Conservation (phyloP, 345 rosid genomes). For the Arabidopsis suecica region DNA sequence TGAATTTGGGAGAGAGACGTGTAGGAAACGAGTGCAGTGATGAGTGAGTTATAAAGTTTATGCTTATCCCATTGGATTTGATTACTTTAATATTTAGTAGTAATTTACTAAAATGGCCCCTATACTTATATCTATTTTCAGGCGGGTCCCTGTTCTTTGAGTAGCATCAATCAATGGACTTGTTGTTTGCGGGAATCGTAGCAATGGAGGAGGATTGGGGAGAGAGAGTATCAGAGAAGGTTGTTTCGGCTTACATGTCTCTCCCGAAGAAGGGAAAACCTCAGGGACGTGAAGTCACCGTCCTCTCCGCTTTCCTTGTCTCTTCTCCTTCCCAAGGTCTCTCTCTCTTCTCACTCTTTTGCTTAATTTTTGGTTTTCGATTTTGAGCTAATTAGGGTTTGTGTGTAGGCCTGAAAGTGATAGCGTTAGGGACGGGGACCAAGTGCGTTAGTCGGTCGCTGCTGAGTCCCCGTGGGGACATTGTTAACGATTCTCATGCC, state of each 20-base stretch:
- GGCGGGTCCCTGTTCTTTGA: background rate
- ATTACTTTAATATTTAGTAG: background rate
- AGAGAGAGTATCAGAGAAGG: conserved; percentile 63
- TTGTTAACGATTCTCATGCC: conserved; percentile 91
- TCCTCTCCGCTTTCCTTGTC: conserved; percentile 76
- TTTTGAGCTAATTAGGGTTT: conserved; percentile 20
- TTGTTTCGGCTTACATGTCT: conserved; percentile 53
- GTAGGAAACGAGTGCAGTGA: background rate
- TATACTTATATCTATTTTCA: background rate
- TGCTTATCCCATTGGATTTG: conserved; percentile 10
- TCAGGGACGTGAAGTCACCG: conserved; percentile 89
- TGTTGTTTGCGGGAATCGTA: background rate
- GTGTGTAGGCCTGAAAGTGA: conserved; percentile 63
- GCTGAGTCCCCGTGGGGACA: conserved; percentile 72
- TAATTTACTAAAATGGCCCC: conserved; percentile 2
- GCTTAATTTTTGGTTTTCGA: background rate
- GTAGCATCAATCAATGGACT: background rate
- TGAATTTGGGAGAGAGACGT: conserved; percentile 35
- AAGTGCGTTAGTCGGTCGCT: conserved; percentile 73
- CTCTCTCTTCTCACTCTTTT: background rate
- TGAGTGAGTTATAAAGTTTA: background rate
- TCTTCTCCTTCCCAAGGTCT: conserved; percentile 79
- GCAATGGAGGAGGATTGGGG: conserved; percentile 53
- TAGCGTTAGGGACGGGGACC: conserved; percentile 87
- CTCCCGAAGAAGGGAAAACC: conserved; percentile 94